Evolutionary conservation across 331 rosid genomes (phyloP).

Genomic region (Stylosanthes scabra): DNA sequence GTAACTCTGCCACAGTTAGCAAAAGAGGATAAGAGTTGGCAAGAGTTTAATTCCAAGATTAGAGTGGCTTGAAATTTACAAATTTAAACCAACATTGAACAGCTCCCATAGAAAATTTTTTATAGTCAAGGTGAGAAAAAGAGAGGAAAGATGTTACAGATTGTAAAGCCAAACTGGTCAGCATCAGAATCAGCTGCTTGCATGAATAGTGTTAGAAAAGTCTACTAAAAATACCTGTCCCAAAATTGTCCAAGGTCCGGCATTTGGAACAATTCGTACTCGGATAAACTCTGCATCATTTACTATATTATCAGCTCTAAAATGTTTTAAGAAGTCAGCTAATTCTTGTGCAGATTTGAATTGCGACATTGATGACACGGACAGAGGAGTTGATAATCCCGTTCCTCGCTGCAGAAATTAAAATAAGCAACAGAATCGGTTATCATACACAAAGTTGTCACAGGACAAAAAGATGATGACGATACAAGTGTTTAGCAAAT

Average conservation of each 20-base stretch:
- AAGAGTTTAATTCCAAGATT: constrained; percentile 32
- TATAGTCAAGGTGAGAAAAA: background rate
- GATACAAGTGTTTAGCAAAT: constrained; percentile 34
- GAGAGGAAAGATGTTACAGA: too few species aligned
- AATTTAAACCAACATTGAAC: constrained; percentile 19
- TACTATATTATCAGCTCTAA: constrained; percentile 94
- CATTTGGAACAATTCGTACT: constrained; percentile 80
- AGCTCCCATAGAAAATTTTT: background rate
- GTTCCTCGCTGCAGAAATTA: constrained; percentile 89
- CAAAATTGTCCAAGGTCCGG: constrained; percentile 86
- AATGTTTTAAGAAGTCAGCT: constrained; percentile 71
- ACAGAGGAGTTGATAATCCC: constrained; percentile 93
- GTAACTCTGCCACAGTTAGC: constrained; percentile 66
- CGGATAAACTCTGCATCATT: constrained; percentile 94
- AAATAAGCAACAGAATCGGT: constrained; percentile 35
- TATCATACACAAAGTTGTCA: constrained; percentile 8
- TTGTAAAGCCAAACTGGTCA: background rate
- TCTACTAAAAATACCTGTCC: constrained; percentile 78
- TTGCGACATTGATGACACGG: constrained; percentile 88
- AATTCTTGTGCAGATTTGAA: constrained; percentile 70
- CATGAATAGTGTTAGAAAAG: constrained; percentile 30
- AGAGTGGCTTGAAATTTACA: constrained; percentile 30
- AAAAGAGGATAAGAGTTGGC: constrained; percentile 32
- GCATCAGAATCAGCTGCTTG: constrained; percentile 29
- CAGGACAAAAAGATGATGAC: constrained; percentile 9